These are phyloP conservation scores for Penicillium sp. DNA, from an alignment of 2,329 filamentous ascomycete genomes.

Conservation along the genomic window DNA sequence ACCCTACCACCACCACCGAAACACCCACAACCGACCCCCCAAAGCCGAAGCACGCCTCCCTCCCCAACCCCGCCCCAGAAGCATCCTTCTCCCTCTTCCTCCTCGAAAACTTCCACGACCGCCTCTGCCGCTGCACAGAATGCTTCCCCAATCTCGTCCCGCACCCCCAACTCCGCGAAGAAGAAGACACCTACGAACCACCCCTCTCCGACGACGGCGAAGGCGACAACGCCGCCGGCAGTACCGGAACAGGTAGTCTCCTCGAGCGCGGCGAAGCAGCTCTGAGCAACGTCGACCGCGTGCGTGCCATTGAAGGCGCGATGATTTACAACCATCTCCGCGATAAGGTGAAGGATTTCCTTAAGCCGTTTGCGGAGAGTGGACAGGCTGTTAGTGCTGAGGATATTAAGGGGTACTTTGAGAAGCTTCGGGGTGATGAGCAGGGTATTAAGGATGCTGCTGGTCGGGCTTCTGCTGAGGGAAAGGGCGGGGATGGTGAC, in stretches of 20 bases:
- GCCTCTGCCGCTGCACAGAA: slow-evolving; percentile 79
- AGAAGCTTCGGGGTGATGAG: slow-evolving; percentile 87
- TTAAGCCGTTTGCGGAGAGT: slow-evolving; percentile 91
- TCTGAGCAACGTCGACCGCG: slow-evolving; percentile 87
- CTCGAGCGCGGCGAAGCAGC: slow-evolving; percentile 92
- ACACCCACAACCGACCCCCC: slow-evolving; percentile 16
- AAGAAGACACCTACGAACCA: slow-evolving; percentile 93
- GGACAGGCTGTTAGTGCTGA: slow-evolving; percentile 88
- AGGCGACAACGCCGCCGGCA: slow-evolving; percentile 55
- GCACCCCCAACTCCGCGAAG: slow-evolving; percentile 84
- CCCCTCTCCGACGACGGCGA: slow-evolving; percentile 74
- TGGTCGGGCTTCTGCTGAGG: slow-evolving; percentile 55
- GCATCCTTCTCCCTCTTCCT: slow-evolving; percentile 82
- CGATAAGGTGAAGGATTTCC: slow-evolving; percentile 92
- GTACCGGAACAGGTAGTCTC: slow-evolving; percentile 75
- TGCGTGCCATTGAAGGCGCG: slow-evolving; percentile 91
- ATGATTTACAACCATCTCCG: slow-evolving; percentile 98
- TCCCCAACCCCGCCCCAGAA: slow-evolving; percentile 61
- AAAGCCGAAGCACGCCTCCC: slow-evolving; percentile 63
- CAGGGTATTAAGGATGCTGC: slow-evolving; percentile 70
- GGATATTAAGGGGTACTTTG: slow-evolving; percentile 96
- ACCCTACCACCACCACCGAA: slow-evolving; percentile 8
- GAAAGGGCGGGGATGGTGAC: slow-evolving; percentile 38
- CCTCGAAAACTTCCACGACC: slow-evolving; percentile 75
- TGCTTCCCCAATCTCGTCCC: slow-evolving; percentile 76